Percentiles rank a stretch among this genome's conserved stretches.
phyloP scores from a whole-genome alignment of 768 basidiomycete genomes.

The Gloeopeniophorella convolvens region DNA sequence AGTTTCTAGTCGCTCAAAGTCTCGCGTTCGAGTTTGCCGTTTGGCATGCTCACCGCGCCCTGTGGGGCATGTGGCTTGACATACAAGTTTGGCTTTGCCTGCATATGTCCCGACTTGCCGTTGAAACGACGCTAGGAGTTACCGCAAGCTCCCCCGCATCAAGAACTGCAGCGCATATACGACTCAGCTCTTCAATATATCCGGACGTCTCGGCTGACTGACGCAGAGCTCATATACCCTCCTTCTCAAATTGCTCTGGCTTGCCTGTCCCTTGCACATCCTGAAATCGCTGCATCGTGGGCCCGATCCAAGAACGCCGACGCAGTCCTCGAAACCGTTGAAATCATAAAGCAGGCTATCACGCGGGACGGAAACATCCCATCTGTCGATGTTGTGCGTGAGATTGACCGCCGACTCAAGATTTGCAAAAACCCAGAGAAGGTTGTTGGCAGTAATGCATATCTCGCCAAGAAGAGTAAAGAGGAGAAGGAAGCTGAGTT shows the following conservation, averaged over 20 bases:
- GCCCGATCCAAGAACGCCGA: conserved; percentile 36
- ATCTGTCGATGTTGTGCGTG: conserved; percentile 78
- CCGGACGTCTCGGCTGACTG: conserved; percentile 79
- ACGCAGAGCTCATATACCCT: conserved; percentile 85
- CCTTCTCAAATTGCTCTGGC: conserved; percentile 93
- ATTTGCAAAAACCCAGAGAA: conserved; percentile 96
- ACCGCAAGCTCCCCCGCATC: conserved; percentile 40
- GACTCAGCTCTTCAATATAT: conserved; percentile 60
- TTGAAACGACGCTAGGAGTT: conserved; percentile 40
- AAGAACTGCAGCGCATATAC: conserved; percentile 51
- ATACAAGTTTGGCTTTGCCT: conserved; percentile 53
- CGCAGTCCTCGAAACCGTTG: conserved; percentile 36
- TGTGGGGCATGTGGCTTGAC: conserved; percentile 88
- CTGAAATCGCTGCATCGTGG: conserved; percentile 59
- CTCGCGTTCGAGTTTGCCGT: conserved; percentile 91
- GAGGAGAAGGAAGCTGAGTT: conserved; percentile 63
- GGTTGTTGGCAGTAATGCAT: conserved; percentile 83
- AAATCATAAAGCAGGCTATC: conserved; percentile 52
- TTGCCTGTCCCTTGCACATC: conserved; percentile 58
- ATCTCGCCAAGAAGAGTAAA: conserved; percentile 62
- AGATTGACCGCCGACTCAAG: conserved; percentile 81
- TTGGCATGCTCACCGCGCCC: conserved; percentile 83
- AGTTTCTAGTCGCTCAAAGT: conserved; percentile 94
- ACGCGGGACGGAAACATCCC: conserved; percentile 50
- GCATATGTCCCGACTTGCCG: conserved; percentile 4